Evolutionary conservation across 2,329 filamentous ascomycete species (phyloP).

Genomic region (Penicillium sp.): DNA sequence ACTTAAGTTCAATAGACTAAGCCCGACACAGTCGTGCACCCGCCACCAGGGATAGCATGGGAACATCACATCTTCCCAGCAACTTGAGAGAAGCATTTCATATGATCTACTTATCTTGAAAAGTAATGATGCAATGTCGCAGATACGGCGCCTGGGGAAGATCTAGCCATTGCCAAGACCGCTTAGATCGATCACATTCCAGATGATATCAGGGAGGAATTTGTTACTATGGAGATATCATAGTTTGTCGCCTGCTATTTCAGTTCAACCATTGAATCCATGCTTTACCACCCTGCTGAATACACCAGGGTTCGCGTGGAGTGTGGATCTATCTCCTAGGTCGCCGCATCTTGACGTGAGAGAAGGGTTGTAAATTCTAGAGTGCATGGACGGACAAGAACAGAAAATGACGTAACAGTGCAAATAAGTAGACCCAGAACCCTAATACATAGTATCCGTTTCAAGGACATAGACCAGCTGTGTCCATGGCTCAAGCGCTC

Average conservation of each 20-base stretch:
- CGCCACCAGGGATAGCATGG: neutral
- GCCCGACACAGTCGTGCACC: neutral
- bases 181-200: conserved; percentile 1
- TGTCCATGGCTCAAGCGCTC: neutral
- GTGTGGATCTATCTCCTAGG: neutral
- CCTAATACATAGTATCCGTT: neutral
- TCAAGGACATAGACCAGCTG: neutral
- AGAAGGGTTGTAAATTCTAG: neutral
- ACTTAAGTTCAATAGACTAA: neutral
- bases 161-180: neutral
- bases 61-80: neutral
- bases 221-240: conserved; percentile 3
- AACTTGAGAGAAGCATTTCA: neutral
- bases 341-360: neutral
- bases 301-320: neutral
- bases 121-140: neutral
- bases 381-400: neutral
- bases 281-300: neutral
- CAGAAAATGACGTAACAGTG: neutral
- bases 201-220: neutral
- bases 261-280: neutral
- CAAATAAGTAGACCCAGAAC: neutral
- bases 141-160: neutral
- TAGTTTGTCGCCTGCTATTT: neutral
- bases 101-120: neutral